A percentile compares a stretch with the other conserved stretches of the same genome.
Evolutionary conservation across 2,329 filamentous ascomycete genomes (phyloP).

Genomic region (Colletotrichum tanaceti): DNA sequence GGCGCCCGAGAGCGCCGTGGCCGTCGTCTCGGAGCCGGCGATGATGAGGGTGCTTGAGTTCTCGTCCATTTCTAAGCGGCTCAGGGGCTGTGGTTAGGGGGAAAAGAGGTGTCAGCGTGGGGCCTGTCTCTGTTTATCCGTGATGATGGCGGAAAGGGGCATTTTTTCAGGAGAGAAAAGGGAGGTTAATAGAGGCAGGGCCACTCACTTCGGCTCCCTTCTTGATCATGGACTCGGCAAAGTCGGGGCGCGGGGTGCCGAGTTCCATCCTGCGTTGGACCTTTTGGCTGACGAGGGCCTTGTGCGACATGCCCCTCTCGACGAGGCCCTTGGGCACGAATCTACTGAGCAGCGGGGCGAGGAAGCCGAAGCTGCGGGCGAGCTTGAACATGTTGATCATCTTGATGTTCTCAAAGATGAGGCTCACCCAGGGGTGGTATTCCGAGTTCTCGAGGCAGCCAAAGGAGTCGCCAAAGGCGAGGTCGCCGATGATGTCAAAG

Average conservation of each 20-base stretch:
- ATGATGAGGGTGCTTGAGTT: slow-evolving; percentile 44
- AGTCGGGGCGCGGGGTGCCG: slow-evolving; percentile 39
- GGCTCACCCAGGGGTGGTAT: slow-evolving; percentile 36
- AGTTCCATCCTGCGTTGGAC: slow-evolving; percentile 35
- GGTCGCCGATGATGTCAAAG: slow-evolving; percentile 49
- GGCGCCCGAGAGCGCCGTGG: slow-evolving; percentile 46
- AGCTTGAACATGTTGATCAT: slow-evolving; percentile 1
- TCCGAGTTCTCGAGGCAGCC: slow-evolving; percentile 43
- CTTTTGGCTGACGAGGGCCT: slow-evolving; percentile 17
- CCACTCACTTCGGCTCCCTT: slow-evolving; percentile 37
- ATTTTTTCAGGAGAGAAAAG: too few species aligned
- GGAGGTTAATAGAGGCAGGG: too few species aligned
- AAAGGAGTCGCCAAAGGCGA: slow-evolving; percentile 48
- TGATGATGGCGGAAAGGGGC: too few species aligned
- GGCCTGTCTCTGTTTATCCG: too few species aligned
- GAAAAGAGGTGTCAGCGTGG: too few species aligned
- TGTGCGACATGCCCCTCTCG: slow-evolving; percentile 11
- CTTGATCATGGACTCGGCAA: slow-evolving; percentile 41
- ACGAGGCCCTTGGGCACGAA: slow-evolving; percentile 21
- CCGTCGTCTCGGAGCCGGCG: slow-evolving; percentile 52
- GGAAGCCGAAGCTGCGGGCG: not conserved
- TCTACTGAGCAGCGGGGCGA: slow-evolving; percentile 17
- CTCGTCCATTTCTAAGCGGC: slow-evolving; percentile 42
- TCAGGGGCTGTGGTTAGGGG: slow-evolving; percentile 16
- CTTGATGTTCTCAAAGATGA: slow-evolving; percentile 43